Percentiles rank a stretch among this genome's conserved stretches.
Conservation (phyloP, 2,329 filamentous ascomycete genomes). For the Colletotrichum camelliae region DNA sequence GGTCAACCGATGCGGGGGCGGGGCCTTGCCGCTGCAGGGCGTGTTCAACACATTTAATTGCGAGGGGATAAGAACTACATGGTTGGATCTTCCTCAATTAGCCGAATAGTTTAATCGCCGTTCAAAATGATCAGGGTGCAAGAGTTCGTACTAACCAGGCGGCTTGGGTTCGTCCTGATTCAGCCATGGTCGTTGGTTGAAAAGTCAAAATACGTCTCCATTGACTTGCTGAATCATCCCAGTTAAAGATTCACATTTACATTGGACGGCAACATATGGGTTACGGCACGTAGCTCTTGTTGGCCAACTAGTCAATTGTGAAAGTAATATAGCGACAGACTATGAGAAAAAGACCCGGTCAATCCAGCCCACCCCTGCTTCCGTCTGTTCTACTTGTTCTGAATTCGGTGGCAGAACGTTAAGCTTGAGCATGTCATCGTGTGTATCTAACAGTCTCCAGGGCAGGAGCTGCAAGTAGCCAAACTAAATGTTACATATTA, state of each 20-base stretch:
- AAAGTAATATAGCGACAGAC: not conserved
- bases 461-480: not conserved
- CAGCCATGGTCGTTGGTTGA: not conserved
- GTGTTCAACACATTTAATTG: not conserved
- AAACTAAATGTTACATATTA: not conserved
- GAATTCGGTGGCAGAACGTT: not conserved
- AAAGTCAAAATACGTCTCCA: not conserved
- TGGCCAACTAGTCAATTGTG: not conserved
- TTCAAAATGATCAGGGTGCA: not conserved
- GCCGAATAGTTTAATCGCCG: not conserved
- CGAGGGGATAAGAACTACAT: not conserved
- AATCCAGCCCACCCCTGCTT: not conserved
- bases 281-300: not conserved
- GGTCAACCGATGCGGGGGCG: not conserved
- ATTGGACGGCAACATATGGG: not conserved
- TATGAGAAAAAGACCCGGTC: not conserved
- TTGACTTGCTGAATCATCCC: not conserved
- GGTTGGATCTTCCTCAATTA: not conserved
- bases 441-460: not conserved
- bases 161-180: not conserved
- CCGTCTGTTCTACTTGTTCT: not conserved
- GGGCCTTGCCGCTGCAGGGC: not conserved
- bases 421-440: not conserved
- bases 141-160: not conserved
- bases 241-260: not conserved